phyloP scores from a whole-genome alignment of 345 rosid genomes.

The Lenwebbia sp. region DNA sequence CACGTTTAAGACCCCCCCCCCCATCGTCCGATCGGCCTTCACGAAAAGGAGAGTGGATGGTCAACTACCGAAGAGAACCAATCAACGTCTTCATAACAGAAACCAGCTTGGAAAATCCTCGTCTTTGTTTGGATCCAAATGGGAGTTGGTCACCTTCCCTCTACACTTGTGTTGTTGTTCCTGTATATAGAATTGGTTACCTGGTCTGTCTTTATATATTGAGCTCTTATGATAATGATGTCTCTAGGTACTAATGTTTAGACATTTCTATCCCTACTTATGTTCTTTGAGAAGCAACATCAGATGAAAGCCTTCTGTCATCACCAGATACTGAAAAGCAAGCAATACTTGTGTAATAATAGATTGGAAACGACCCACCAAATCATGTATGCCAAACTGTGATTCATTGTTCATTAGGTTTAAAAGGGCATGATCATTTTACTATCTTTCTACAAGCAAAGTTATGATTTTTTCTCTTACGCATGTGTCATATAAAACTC shows the following conservation, averaged over 20 bases:
- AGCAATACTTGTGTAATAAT: neutral
- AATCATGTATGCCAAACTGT: neutral
- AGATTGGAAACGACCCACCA: neutral
- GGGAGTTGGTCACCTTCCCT: slow-evolving; percentile 43
- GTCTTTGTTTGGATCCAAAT: slow-evolving; percentile 37
- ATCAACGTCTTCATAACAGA: neutral
- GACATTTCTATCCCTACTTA: neutral
- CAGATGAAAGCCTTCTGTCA: neutral
- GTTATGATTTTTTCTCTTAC: neutral
- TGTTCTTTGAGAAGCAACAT: neutral
- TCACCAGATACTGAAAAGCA: neutral
- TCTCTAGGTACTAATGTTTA: neutral
- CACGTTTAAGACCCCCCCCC: neutral
- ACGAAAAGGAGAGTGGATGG: neutral
- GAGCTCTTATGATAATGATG: neutral
- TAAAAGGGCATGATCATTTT: neutral
- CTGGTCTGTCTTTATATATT: neutral
- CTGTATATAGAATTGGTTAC: neutral
- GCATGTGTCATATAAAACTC: neutral
- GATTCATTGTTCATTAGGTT: neutral
- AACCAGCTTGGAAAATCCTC: slow-evolving; percentile 21
- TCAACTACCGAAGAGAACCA: neutral
- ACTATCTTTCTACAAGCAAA: neutral
- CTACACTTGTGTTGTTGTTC: neutral
- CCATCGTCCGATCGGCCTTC: neutral